Conservation (phyloP, 805 yeast genomes). For the Kodamaea laetipori region DNA sequence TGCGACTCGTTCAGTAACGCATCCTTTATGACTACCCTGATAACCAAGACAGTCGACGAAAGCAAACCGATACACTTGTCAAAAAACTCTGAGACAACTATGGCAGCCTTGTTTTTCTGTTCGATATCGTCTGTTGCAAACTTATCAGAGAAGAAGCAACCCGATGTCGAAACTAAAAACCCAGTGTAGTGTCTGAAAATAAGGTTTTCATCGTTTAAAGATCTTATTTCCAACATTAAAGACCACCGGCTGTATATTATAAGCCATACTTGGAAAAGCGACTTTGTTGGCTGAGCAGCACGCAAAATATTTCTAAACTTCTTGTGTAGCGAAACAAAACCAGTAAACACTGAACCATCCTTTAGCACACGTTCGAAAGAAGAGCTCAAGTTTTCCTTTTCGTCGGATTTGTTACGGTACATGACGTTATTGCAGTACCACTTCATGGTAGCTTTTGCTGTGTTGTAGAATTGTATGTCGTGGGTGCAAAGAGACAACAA, state of each 20-base stretch:
- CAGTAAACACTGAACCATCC: constrained; percentile 62
- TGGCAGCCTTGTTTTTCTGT: constrained; percentile 32
- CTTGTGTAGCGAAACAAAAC: constrained; percentile 74
- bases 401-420: background rate
- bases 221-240: constrained; percentile 27
- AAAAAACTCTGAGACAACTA: constrained; percentile 49
- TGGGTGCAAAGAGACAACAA: constrained; percentile 44
- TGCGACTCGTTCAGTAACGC: constrained; percentile 67
- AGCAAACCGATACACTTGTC: constrained; percentile 52
- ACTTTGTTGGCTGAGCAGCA: constrained; percentile 39
- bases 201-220: constrained; percentile 41
- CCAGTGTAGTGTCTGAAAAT: constrained; percentile 72
- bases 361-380: constrained; percentile 42
- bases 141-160: constrained; percentile 50
- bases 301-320: constrained; percentile 48
- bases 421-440: constrained; percentile 17
- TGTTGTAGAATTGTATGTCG: constrained; percentile 44
- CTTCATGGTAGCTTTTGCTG: constrained; percentile 39
- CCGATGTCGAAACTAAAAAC: constrained; percentile 68
- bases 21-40: constrained; percentile 73
- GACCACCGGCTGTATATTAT: constrained; percentile 56
- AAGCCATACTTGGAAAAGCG: constrained; percentile 43
- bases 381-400: constrained; percentile 10
- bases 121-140: constrained; percentile 26
- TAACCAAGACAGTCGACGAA: constrained; percentile 50